Percentiles rank a stretch among this genome's conserved stretches.
Evolutionary conservation across 2,329 filamentous ascomycete genomes (phyloP).

Genomic region (Tolypocladium pustulatum): DNA sequence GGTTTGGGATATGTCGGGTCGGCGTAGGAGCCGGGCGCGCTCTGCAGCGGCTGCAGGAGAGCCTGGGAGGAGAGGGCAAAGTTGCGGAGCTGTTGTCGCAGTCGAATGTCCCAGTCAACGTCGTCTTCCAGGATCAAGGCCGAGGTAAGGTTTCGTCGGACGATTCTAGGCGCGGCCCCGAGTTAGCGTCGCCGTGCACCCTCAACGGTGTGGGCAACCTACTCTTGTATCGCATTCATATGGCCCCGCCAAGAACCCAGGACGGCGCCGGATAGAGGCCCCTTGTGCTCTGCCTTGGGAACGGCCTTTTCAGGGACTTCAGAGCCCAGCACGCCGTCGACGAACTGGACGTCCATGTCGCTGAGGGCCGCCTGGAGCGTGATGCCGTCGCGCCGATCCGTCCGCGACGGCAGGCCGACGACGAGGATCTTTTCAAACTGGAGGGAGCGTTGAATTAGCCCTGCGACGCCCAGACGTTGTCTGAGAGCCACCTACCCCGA

Average conservation of each 20-base stretch:
- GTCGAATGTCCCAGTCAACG: constrained; percentile 43
- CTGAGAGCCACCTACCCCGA: constrained; percentile 2
- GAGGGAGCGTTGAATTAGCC: not conserved
- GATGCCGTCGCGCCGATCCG: constrained; percentile 40
- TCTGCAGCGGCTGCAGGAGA: constrained; percentile 19
- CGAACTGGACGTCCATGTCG: constrained; percentile 31
- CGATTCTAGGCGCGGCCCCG: constrained; percentile 18
- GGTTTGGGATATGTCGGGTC: constrained; percentile 13
- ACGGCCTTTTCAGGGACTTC: constrained; percentile 26
- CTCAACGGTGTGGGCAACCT: not conserved
- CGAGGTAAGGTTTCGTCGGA: constrained; percentile 32
- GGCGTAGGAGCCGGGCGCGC: constrained; percentile 8
- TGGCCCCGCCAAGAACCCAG: constrained; percentile 29
- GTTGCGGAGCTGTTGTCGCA: constrained; percentile 34
- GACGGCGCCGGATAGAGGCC: constrained; percentile 14
- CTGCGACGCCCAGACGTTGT: no score
- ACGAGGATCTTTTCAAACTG: constrained; percentile 44
- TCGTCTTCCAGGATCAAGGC: constrained; percentile 47
- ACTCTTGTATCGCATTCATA: constrained; percentile 24
- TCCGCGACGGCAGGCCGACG: constrained; percentile 37
- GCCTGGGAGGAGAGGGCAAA: constrained; percentile 26
- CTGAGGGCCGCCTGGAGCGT: constrained; percentile 34
- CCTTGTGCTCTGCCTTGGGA: constrained; percentile 19
- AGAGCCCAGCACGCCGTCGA: constrained; percentile 32
- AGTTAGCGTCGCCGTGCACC: not conserved